Conservation (phyloP, 345 rosid species). For the Lumnitzera littorea region DNA sequence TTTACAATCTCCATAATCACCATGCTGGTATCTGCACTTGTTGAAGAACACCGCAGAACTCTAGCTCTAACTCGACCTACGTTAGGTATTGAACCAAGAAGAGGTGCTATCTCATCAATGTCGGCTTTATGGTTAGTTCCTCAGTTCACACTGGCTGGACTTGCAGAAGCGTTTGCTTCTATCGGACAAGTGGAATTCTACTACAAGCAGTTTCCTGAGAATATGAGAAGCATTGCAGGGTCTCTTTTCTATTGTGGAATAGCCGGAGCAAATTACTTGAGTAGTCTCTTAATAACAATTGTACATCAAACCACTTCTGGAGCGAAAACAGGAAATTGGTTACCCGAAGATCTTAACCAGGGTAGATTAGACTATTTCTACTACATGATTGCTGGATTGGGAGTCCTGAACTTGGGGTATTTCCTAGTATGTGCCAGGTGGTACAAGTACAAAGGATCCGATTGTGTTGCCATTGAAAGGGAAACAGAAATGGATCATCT, state of each 20-base stretch:
- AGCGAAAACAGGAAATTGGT: constrained; percentile 32
- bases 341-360: constrained; percentile 46
- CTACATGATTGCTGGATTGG: constrained; percentile 33
- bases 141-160: constrained; percentile 37
- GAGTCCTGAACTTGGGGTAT: constrained; percentile 25
- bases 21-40: constrained; percentile 27
- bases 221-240: constrained; percentile 53
- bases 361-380: constrained; percentile 42
- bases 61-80: constrained; percentile 35
- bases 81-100: constrained; percentile 30
- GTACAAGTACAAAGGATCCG: constrained; percentile 30
- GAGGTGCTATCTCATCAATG: constrained; percentile 45
- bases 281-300: constrained; percentile 28
- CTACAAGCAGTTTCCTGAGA: constrained; percentile 57
- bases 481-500: constrained; percentile 8
- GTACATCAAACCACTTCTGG: constrained; percentile 26
- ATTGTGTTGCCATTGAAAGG: not conserved
- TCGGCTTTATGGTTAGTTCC: constrained; percentile 34
- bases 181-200: constrained; percentile 39
- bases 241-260: constrained; percentile 31
- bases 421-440: constrained; percentile 31
- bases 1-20: constrained; percentile 17
- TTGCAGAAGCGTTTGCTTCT: constrained; percentile 33
- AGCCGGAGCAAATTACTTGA: constrained; percentile 34
- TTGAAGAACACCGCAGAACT: constrained; percentile 29